A percentile compares a stretch with the other conserved stretches of the same genome.
Evolutionary conservation across 2,329 filamentous ascomycete species (phyloP).

Genomic region (Seiridium cupressi): DNA sequence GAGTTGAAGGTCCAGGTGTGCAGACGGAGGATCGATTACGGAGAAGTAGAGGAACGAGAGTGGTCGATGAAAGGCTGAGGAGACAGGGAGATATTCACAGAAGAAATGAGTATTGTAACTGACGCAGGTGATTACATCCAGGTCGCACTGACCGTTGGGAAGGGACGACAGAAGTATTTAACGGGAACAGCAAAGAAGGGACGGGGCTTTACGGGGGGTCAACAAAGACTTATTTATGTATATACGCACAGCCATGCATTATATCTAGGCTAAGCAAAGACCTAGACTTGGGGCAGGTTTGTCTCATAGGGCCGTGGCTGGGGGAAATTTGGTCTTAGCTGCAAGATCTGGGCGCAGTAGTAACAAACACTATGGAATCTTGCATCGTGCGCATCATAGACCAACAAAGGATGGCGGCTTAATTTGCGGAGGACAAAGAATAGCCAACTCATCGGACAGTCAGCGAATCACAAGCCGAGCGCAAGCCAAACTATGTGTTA

Average conservation of each 20-base stretch:
- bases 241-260: neutral
- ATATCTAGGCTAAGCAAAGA: neutral
- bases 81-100: neutral
- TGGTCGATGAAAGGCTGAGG: no score
- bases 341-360: neutral
- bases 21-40: no score
- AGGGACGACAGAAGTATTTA: neutral
- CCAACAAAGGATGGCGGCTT: neutral
- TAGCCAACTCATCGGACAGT: conserved; percentile 4
- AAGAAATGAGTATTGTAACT: neutral
- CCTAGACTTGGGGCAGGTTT: neutral
- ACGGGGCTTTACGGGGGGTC: neutral
- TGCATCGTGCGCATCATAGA: conserved; percentile 1
- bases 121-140: neutral
- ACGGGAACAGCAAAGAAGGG: neutral
- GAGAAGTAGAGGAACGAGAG: no score
- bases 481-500: conserved; percentile 12
- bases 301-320: neutral
- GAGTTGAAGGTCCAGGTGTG: no score
- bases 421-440: neutral
- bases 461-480: conserved; percentile 14
- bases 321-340: neutral
- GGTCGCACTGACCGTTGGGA: neutral
- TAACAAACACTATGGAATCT: neutral
- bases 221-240: neutral